These are phyloP conservation scores for Trichomonascaceae sp. DNA, from an alignment of 1,139 yeast species.

Conservation along the genomic window DNA sequence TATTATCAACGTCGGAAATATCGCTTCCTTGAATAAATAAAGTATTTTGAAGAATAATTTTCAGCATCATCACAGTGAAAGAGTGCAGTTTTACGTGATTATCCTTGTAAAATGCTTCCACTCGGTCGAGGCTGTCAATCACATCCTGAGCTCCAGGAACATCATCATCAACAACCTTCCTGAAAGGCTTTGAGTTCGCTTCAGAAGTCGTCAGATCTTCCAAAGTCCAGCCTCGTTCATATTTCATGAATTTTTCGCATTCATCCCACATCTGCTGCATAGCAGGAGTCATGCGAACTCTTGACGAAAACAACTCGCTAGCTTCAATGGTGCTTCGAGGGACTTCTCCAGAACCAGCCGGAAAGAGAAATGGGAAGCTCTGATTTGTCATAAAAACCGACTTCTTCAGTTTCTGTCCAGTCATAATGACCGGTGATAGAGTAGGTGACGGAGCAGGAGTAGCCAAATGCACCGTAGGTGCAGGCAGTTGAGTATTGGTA, in stretches of 20 bases:
- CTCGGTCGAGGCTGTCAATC: slow-evolving; percentile 41
- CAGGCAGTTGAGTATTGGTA: slow-evolving; percentile 50
- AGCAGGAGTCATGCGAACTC: slow-evolving; percentile 61
- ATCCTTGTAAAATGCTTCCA: slow-evolving; percentile 53
- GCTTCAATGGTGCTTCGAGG: slow-evolving; percentile 84
- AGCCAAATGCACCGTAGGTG: slow-evolving; percentile 67
- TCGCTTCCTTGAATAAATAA: slow-evolving; percentile 22
- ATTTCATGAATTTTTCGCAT: slow-evolving; percentile 60
- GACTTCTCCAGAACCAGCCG: slow-evolving; percentile 42
- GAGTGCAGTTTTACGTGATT: slow-evolving; percentile 55
- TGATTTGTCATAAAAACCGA: slow-evolving; percentile 70
- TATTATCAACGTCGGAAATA: slow-evolving; percentile 18
- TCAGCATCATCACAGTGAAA: slow-evolving; percentile 56
- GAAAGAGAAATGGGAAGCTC: slow-evolving; percentile 73
- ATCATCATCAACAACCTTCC: slow-evolving; percentile 8
- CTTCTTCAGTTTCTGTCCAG: slow-evolving; percentile 60
- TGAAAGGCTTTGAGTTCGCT: background rate
- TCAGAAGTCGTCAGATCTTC: background rate
- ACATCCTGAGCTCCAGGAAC: slow-evolving; percentile 7
- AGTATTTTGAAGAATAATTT: slow-evolving; percentile 47
- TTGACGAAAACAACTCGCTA: slow-evolving; percentile 51
- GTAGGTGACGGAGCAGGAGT: slow-evolving; percentile 90
- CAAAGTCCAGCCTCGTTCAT: slow-evolving; percentile 61
- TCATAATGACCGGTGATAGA: slow-evolving; percentile 45
- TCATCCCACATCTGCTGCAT: slow-evolving; percentile 68